phyloP scores from a whole-genome alignment of 495 filamentous ascomycete species.

The Letharia lupina region DNA sequence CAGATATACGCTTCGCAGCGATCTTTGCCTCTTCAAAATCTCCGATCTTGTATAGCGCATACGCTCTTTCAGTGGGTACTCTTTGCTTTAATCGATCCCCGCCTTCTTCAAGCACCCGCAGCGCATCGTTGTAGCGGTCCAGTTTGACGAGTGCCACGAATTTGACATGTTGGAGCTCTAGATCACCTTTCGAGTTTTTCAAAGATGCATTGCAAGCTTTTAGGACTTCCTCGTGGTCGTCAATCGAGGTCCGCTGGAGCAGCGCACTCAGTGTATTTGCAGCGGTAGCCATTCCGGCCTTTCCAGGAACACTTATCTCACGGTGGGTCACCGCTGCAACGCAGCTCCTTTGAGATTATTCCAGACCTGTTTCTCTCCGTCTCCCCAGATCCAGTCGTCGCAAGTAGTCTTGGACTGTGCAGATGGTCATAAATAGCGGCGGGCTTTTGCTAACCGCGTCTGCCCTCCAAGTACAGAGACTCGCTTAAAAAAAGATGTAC shows the following conservation, averaged over 20 bases:
- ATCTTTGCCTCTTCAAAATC: constrained; percentile 60
- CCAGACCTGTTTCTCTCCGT: not conserved
- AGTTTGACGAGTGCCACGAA: constrained; percentile 83
- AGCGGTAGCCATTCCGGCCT: constrained; percentile 32
- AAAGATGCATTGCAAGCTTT: constrained; percentile 62
- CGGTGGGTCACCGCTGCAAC: not conserved
- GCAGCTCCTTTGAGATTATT: not conserved
- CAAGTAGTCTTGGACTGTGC: not conserved
- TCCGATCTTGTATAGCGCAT: constrained; percentile 84
- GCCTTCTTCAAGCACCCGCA: constrained; percentile 64
- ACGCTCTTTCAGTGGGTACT: constrained; percentile 73
- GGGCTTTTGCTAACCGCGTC: not conserved
- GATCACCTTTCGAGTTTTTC: constrained; percentile 52
- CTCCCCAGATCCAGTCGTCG: not conserved
- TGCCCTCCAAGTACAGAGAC: not conserved
- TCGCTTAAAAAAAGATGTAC: not conserved
- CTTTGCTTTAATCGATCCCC: constrained; percentile 57
- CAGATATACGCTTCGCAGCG: constrained; percentile 42
- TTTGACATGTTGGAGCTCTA: constrained; percentile 66
- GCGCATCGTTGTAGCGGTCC: constrained; percentile 85
- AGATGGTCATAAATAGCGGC: not conserved
- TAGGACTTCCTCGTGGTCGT: constrained; percentile 67
- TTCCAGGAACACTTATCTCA: not conserved
- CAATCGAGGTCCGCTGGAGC: constrained; percentile 52
- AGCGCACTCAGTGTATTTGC: constrained; percentile 48